Evolutionary conservation across 495 filamentous ascomycete genomes (phyloP), one percentile per base, ranked within the genome.

Genomic region (Diplogelasinospora grovesii): DNA sequence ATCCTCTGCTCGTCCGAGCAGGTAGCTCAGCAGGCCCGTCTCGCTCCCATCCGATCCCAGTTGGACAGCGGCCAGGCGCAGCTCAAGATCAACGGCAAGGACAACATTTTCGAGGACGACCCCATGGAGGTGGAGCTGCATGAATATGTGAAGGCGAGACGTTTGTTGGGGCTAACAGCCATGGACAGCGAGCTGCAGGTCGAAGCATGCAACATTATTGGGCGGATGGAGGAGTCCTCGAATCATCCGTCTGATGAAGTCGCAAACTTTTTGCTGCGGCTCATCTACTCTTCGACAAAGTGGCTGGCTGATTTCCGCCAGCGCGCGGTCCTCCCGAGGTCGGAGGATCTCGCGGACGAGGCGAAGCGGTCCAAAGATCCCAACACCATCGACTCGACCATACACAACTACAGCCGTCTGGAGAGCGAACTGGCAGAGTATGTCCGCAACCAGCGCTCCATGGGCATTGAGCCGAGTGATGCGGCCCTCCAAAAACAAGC

Each of bases 401-500:
- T 75, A 25, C 61, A 73, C 52, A 77, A 73, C 49, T 66, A 66
- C 38, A 60, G 51, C 41, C 68, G 78, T n/a, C 60, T 86, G 7
- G 72, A 79, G 40, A 62, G 55, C 5, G 77, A 81, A 53, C 66
- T 86, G 22, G 71, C 61, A 9, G 66, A 69, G 18, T 85, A 69
- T 48, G 66, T 82, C 8, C 61, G 63, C 1, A 52, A 60, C 8
- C 69, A 77, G 46, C 51, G 66, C 10, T 46, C 69, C 0, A 49
- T 65, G 16, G 80, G 81, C 1, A 39, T 69, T 22, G 58, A 73
- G 26, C 79, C 78, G 4, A 72, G 69, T 21, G 81, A 86, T 50
- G 61, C 62, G 13, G 75, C 81, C 48, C 50, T 86, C 23, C 81
- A 85, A 57, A 65, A 63, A 13, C 67, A 82, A 53, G 81, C 70